These are phyloP conservation scores for Kwoniella europaea DNA, from an alignment of 768 basidiomycete genomes.

Conservation along the genomic window DNA sequence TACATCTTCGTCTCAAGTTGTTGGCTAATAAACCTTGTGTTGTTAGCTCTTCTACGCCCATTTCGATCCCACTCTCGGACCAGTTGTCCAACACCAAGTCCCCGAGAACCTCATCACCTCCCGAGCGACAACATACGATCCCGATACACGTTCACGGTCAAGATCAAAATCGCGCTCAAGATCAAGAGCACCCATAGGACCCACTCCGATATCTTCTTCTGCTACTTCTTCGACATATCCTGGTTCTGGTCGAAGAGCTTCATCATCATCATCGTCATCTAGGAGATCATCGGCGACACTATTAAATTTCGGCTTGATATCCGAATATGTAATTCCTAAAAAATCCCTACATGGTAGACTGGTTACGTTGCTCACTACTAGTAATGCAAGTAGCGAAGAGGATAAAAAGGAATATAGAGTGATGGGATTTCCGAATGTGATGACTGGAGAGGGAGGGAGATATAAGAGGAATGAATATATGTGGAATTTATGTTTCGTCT, in stretches of 20 bases:
- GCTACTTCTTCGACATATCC: conserved; percentile 3
- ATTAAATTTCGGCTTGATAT: conserved; percentile 88
- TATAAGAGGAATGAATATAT: conserved; percentile 87
- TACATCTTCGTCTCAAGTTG: neutral
- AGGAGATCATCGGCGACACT: conserved; percentile 59
- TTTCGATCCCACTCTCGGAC: conserved; percentile 83
- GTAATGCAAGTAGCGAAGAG: conserved; percentile 25
- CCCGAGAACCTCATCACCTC: conserved; percentile 83
- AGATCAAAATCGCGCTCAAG: conserved; percentile 11
- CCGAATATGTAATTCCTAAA: conserved; percentile 91
- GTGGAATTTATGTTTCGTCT: conserved; percentile 96
- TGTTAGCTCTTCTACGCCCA: conserved; percentile 79
- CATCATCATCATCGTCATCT: conserved; percentile 18
- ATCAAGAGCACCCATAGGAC: conserved; percentile 5
- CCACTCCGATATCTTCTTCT: neutral
- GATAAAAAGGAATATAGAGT: conserved; percentile 69
- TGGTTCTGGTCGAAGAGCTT: conserved; percentile 7
- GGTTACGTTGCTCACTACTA: conserved; percentile 78
- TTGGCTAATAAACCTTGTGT: neutral
- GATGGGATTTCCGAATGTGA: conserved; percentile 88
- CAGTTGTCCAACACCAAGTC: conserved; percentile 89
- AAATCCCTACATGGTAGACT: conserved; percentile 83
- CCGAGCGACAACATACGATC: conserved; percentile 20
- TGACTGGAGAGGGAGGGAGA: conserved; percentile 61
- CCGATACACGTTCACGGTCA: conserved; percentile 36